Base-by-base conservation (phyloP, 1,139 yeast species). In the Arxiozyma heterogenica region DNA sequence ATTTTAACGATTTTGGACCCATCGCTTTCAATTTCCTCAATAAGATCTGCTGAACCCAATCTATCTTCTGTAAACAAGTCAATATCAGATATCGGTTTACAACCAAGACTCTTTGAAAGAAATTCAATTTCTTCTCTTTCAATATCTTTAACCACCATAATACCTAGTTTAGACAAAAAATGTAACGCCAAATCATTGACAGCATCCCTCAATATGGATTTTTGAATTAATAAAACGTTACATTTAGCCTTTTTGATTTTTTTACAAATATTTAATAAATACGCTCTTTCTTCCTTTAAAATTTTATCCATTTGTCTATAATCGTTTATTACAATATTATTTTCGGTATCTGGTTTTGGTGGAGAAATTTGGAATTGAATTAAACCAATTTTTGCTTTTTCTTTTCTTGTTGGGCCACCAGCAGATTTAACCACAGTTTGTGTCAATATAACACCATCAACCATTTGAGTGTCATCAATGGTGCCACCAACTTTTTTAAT, bases 231-330 rank as follows among this genome's bases (percentile, higher is more conserved):
- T 62, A 93, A 71, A 53, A 93, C 98, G 64, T 93, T 94, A 77
- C 98, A 93, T 73, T 91, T 93, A 58, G 98, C 86, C 77, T 93
- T 94, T 70, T 94, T 93, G 73, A 93, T 90, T 71, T 88, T 89
- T 72, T 93, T 93, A 77, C 97, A 91, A 69, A 94, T 86, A 71
- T 93, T 91, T 68, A 93, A 80, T 68, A 93, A 75, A 70, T 93
- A 93, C 34, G 96, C 94, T 69, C 99, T 83, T 76, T 93, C 99
- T 72, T 93, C 99, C 69, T 94, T 94, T 68, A 93, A 78, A 63
- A 93, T 93, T 75, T 91, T 93, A 73, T 93, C 99, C 99, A 93
- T 93, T 73, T 94, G 98, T 73, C 98, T 82, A 75, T 93, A 93
- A 71, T 93, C 99, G 69, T 88, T 93, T 53, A 93, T 98, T 53